phyloP scores from a whole-genome alignment of 257 asterid species.

The Solanum lycopersicoides region DNA sequence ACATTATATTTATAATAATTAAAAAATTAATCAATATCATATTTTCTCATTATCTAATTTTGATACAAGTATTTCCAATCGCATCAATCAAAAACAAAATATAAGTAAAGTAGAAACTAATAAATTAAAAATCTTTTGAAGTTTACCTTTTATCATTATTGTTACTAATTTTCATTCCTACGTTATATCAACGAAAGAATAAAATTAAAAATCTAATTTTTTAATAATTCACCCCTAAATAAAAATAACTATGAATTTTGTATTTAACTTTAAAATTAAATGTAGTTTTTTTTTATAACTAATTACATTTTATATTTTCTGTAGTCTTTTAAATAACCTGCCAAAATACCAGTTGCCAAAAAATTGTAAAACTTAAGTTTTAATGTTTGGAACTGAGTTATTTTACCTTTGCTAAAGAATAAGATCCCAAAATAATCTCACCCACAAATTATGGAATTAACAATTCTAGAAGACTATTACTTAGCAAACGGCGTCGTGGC shows the following conservation, averaged over 20 bases:
- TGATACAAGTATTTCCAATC: neutral
- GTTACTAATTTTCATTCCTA: neutral
- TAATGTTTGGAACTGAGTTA: neutral
- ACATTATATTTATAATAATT: neutral
- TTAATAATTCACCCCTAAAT: neutral
- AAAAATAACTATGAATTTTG: neutral
- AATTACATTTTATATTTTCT: neutral
- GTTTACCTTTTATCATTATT: neutral
- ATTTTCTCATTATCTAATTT: neutral
- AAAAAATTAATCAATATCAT: neutral
- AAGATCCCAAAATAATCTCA: neutral
- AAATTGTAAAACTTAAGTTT: neutral
- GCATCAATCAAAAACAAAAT: neutral
- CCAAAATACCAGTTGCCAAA: neutral
- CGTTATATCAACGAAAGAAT: neutral
- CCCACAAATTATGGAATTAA: neutral
- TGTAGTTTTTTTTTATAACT: neutral
- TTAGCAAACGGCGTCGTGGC: neutral
- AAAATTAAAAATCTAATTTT: neutral
- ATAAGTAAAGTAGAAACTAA: neutral
- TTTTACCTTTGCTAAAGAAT: neutral
- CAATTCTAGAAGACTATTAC: neutral
- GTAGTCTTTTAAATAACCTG: neutral
- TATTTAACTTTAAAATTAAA: neutral
- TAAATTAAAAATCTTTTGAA: neutral